A percentile compares a stretch with the other conserved stretches of the same genome.
Conservation (phyloP, 768 basidiomycete genomes). For the Mycena amicta region DNA sequence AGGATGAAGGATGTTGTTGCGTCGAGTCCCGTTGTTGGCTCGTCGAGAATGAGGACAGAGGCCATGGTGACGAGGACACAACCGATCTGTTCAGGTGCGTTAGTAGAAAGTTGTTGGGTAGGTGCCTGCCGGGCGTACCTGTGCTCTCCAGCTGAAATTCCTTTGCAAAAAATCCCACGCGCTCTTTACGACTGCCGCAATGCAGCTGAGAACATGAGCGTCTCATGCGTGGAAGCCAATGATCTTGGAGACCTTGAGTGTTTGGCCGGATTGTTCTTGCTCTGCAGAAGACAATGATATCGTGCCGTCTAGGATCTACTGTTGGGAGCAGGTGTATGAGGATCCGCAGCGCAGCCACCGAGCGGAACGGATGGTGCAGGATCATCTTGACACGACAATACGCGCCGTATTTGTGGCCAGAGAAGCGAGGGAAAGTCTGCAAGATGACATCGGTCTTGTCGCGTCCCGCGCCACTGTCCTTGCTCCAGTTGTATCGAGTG, state of each 20-base stretch:
- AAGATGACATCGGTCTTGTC: no score
- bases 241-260: conserved; percentile 19
- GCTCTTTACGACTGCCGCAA: conserved; percentile 33
- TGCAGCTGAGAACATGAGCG: conserved; percentile 38
- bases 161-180: conserved; percentile 40
- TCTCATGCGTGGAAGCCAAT: conserved; percentile 45
- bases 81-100: conserved; percentile 43
- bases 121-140: conserved; percentile 19
- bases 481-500: no score
- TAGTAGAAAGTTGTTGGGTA: neutral
- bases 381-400: no score
- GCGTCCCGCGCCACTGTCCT: no score
- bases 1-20: conserved; percentile 32
- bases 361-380: no score
- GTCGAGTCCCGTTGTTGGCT: conserved; percentile 29
- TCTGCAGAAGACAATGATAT: conserved; percentile 14
- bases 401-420: no score
- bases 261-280: neutral
- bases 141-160: conserved; percentile 51
- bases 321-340: no score
- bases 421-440: no score
- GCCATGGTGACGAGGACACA: conserved; percentile 48
- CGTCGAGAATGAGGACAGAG: conserved; percentile 47
- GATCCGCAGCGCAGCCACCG: no score
- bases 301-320: conserved; percentile 17